Evolutionary conservation across 2,329 filamentous ascomycete species (phyloP).

Genomic region (Metarhizium album): DNA sequence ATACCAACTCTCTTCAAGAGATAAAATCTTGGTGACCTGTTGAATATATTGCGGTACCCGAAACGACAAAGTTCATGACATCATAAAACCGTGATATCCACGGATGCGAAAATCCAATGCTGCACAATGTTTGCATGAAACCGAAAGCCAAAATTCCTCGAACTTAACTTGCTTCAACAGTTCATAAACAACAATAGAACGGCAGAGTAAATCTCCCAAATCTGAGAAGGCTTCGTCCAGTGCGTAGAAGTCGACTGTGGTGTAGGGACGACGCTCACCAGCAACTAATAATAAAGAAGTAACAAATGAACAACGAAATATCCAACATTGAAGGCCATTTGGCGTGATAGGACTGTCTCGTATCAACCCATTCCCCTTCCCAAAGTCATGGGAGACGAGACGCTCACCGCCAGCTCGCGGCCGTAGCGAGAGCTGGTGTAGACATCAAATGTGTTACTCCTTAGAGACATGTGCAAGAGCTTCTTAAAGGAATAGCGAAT

Average conservation of each 20-base stretch:
- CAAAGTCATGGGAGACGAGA: too few relatives aligned
- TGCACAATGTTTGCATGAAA: not conserved
- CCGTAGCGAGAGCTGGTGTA: not conserved
- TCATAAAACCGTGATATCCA: not conserved
- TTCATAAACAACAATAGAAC: not conserved
- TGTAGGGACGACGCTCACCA: not conserved
- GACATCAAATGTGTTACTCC: not conserved
- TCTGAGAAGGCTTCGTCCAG: not conserved
- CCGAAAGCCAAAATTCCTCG: not conserved
- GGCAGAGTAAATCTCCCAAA: not conserved
- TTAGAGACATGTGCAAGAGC: not conserved
- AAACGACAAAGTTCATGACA: not conserved
- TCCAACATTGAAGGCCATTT: not conserved
- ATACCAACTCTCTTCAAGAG: not conserved
- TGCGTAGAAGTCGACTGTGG: not conserved
- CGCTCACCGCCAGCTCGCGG: not conserved
- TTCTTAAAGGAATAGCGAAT: not conserved
- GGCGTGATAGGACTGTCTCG: too few relatives aligned
- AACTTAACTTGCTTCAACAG: not conserved
- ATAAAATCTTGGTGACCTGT: not conserved
- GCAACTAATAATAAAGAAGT: not conserved
- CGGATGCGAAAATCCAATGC: not conserved
- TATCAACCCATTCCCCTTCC: not conserved
- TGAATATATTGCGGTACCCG: not conserved
- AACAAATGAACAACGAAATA: not conserved